These are phyloP conservation scores for Cytospora schulzeri DNA, from an alignment of 2,329 filamentous ascomycete genomes.

Conservation along the genomic window DNA sequence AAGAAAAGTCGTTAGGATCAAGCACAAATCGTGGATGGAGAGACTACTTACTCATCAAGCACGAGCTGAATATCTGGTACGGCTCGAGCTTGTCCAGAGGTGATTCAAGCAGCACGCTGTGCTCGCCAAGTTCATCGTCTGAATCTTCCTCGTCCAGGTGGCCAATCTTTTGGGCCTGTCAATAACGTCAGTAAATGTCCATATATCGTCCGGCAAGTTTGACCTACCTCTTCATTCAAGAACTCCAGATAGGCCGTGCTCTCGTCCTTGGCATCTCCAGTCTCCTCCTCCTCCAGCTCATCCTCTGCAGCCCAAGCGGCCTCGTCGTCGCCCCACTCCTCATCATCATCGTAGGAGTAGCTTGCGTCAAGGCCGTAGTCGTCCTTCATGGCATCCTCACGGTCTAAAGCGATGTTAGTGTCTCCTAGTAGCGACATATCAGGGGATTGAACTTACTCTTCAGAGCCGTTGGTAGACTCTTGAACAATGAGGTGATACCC, in stretches of 20 bases:
- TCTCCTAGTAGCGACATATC: neutral
- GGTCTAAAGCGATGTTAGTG: constrained; percentile 56
- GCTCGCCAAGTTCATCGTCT: constrained; percentile 88
- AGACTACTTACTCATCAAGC: constrained; percentile 74
- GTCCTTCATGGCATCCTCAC: constrained; percentile 88
- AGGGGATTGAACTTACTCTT: constrained; percentile 63
- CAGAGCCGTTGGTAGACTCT: constrained; percentile 82
- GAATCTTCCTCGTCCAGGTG: constrained; percentile 67
- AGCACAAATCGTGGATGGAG: constrained; percentile 29
- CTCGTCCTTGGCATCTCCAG: constrained; percentile 77
- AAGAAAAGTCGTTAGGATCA: constrained; percentile 31
- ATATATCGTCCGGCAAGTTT: neutral
- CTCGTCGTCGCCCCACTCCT: constrained; percentile 82
- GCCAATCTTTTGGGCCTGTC: constrained; percentile 79
- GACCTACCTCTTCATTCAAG: constrained; percentile 79
- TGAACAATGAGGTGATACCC: constrained; percentile 89
- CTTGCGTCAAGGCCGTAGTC: constrained; percentile 73
- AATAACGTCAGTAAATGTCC: constrained; percentile 30
- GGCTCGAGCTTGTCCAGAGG: constrained; percentile 94
- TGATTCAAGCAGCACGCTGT: constrained; percentile 89
- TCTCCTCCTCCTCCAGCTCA: constrained; percentile 67
- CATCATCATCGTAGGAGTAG: constrained; percentile 70
- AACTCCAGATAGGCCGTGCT: constrained; percentile 95
- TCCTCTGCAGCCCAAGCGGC: constrained; percentile 78
- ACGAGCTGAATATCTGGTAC: constrained; percentile 83